These are phyloP conservation scores for Leccinum variicolor DNA, from an alignment of 768 basidiomycete genomes.

Conservation along the genomic window DNA sequence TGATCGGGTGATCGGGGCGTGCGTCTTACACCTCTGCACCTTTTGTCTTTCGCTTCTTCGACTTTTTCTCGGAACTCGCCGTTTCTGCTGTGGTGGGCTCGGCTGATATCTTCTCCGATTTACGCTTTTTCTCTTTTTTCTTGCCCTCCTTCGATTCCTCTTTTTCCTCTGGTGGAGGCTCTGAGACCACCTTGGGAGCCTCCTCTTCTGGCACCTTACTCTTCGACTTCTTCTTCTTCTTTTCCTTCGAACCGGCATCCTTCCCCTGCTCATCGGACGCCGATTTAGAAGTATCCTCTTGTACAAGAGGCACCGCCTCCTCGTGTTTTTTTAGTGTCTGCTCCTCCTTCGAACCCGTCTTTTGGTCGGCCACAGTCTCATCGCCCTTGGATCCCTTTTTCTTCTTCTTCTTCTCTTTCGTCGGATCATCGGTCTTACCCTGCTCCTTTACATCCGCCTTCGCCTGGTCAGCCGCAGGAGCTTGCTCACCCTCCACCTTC, in stretches of 20 bases:
- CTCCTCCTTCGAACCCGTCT: slow-evolving; percentile 5
- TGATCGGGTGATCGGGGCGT: too few species aligned
- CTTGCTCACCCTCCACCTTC: neutral
- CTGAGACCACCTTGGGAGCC: neutral
- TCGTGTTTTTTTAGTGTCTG: neutral
- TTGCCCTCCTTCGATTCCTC: slow-evolving; percentile 5
- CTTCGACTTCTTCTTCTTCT: neutral
- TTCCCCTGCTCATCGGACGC: slow-evolving; percentile 4
- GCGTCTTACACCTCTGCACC: too few species aligned
- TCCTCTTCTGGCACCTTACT: neutral
- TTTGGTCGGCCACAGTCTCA: neutral
- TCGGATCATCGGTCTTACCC: slow-evolving; percentile 1
- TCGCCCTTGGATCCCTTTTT: slow-evolving; percentile 8
- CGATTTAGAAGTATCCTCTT: neutral
- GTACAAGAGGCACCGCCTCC: neutral
- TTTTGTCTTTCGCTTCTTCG: slow-evolving; percentile 36
- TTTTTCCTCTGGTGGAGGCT: neutral
- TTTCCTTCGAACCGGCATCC: neutral
- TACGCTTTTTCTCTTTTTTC: slow-evolving; percentile 20
- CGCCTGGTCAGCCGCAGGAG: neutral
- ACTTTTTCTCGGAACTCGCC: slow-evolving; percentile 14
- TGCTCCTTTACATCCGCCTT: neutral
- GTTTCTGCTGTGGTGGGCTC: slow-evolving; percentile 22
- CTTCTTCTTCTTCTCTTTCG: slow-evolving; percentile 16
- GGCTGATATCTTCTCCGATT: slow-evolving; percentile 10